Evolutionary conservation across 2,329 filamentous ascomycete species (phyloP).

Genomic region (Aspergillus tanneri): DNA sequence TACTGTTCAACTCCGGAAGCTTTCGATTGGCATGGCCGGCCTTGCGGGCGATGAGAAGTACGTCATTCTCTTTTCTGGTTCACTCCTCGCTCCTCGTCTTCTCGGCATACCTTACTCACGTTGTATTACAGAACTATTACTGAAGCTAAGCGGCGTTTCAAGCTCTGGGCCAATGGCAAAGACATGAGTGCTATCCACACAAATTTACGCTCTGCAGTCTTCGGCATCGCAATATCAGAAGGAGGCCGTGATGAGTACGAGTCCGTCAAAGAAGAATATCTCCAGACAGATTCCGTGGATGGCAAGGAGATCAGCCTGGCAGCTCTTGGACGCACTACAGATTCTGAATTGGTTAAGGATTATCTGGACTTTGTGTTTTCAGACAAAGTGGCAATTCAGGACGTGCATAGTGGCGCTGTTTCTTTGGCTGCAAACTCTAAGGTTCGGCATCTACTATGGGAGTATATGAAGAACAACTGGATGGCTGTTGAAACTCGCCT

Average conservation of each 20-base stretch:
- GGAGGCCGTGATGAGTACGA: conserved; percentile 68
- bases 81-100: background rate
- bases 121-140: conserved; percentile 56
- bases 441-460: conserved; percentile 75
- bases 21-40: conserved; percentile 74
- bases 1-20: conserved; percentile 75
- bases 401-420: conserved; percentile 79
- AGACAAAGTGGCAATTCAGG: conserved; percentile 77
- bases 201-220: conserved; percentile 76
- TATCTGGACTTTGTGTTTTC: conserved; percentile 75
- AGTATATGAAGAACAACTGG: conserved; percentile 84
- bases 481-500: conserved; percentile 68
- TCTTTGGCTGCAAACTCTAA: conserved; percentile 71
- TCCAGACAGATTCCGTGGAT: conserved; percentile 78
- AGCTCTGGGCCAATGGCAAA: conserved; percentile 67
- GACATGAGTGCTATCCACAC: conserved; percentile 73
- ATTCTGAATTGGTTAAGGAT: conserved; percentile 65
- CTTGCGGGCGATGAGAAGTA: conserved; percentile 72
- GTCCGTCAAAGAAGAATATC: conserved; percentile 80
- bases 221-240: conserved; percentile 73
- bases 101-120: conserved; percentile 2
- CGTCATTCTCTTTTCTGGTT: too few species aligned
- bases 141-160: conserved; percentile 76
- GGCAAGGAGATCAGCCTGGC: conserved; percentile 83
- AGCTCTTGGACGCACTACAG: conserved; percentile 71